Evolutionary conservation across 352 stramenopile genomes (phyloP).

Genomic region (Globisporangium parvum): DNA sequence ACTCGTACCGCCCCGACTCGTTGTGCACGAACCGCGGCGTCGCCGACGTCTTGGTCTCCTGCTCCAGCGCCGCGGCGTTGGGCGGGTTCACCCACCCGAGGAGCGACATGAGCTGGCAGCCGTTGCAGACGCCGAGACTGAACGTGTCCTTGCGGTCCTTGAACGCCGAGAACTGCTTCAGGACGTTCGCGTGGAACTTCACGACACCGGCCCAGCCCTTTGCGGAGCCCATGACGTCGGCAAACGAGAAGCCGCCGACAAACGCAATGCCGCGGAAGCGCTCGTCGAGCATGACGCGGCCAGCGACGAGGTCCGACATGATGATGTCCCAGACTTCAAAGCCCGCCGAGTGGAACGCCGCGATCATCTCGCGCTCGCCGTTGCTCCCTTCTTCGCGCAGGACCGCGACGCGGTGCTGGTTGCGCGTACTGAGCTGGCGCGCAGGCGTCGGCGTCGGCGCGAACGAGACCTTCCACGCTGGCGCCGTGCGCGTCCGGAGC

Average conservation of each 20-base stretch:
- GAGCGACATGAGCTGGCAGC: constrained; percentile 99
- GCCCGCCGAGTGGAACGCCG: constrained; percentile 94
- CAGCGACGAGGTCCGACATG: constrained; percentile 94
- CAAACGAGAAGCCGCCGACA: constrained; percentile 98
- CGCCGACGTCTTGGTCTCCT: constrained; percentile 44
- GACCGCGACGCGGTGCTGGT: constrained; percentile 94
- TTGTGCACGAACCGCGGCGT: constrained; percentile 98
- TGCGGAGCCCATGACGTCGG: constrained; percentile 97
- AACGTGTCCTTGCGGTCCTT: constrained; percentile 95
- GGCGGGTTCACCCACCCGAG: constrained; percentile 93
- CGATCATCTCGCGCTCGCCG: constrained; percentile 98
- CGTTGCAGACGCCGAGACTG: constrained; percentile 98
- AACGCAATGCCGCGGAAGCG: constrained; percentile 97
- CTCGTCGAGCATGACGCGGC: constrained; percentile 88
- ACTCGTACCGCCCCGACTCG: constrained; percentile 94
- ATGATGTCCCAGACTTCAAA: constrained; percentile 99
- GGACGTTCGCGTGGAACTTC: constrained; percentile 95
- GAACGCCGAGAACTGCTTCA: constrained; percentile 97
- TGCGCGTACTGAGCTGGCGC: constrained; percentile 69
- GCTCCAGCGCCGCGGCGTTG: constrained; percentile 44
- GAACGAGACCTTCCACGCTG: constrained; percentile 91
- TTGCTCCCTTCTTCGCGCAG: constrained; percentile 98
- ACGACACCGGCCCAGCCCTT: constrained; percentile 98
- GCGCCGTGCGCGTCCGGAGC: constrained; percentile 79
- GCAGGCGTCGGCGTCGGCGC: constrained; percentile 75